These are phyloP conservation scores for Lepidium aucheri DNA, from an alignment of 345 rosid genomes.

Conservation along the genomic window DNA sequence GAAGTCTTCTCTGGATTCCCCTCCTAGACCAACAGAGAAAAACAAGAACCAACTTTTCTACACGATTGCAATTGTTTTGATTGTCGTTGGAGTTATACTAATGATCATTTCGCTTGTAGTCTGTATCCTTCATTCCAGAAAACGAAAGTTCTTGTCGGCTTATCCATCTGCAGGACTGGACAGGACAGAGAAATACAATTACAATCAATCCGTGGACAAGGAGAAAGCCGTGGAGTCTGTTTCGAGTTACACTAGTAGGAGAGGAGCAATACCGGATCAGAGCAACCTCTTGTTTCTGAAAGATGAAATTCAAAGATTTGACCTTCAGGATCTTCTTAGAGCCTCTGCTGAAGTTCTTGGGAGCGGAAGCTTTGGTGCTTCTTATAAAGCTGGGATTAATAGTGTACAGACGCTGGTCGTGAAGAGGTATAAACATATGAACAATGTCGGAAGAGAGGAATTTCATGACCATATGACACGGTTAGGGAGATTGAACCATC, in stretches of 20 bases:
- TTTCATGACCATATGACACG: conserved; percentile 62
- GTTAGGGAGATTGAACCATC: conserved; percentile 53
- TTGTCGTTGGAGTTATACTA: conserved; percentile 22
- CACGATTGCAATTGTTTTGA: conserved; percentile 19
- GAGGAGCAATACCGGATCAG: conserved; percentile 24
- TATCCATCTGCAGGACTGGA: conserved; percentile 19
- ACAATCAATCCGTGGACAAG: neutral
- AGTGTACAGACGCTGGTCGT: conserved; percentile 44
- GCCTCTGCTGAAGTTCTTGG: conserved; percentile 81
- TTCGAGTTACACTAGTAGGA: neutral
- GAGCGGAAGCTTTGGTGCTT: conserved; percentile 74
- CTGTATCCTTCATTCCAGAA: conserved; percentile 12
- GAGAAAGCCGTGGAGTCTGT: conserved; percentile 11
- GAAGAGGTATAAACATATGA: conserved; percentile 79
- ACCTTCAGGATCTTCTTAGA: conserved; percentile 58
- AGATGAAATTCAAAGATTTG: conserved; percentile 48
- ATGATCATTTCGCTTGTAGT: conserved; percentile 16
- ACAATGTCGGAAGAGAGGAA: conserved; percentile 54
- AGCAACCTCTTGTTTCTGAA: conserved; percentile 41
- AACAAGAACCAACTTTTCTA: neutral
- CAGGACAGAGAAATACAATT: conserved; percentile 16
- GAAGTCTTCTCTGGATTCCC: neutral
- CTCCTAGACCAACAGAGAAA: neutral
- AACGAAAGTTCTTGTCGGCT: neutral
- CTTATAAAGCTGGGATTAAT: conserved; percentile 49